Evolutionary conservation across 257 asterid species (phyloP).

Genomic region (Echites panduratus): DNA sequence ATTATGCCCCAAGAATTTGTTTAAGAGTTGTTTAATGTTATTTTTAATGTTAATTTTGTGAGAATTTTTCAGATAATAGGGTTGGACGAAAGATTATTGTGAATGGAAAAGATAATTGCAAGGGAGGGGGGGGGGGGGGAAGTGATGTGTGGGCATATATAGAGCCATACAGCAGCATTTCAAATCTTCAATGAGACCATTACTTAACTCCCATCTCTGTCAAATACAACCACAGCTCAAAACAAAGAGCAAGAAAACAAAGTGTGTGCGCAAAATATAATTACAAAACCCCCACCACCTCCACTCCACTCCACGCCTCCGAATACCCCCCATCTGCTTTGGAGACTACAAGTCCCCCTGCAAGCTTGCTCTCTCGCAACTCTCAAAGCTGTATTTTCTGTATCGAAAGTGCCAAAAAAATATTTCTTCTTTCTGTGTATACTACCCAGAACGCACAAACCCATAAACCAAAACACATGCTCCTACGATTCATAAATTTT

Average conservation of each 20-base stretch:
- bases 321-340: constrained; percentile 28
- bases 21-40: too few relatives aligned
- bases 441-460: constrained; percentile 13
- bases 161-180: constrained; percentile 9
- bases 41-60: too few relatives aligned
- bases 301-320: background rate
- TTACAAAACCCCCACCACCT: constrained; percentile 3
- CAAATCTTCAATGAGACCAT: constrained; percentile 14
- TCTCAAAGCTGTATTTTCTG: constrained; percentile 54
- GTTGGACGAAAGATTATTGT: too few relatives aligned
- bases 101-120: too few relatives aligned
- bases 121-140: too few relatives aligned
- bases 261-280: constrained; percentile 20
- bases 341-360: constrained; percentile 44
- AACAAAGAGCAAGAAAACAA: constrained; percentile 30
- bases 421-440: constrained; percentile 19
- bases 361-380: constrained; percentile 38
- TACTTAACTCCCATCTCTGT: constrained; percentile 14
- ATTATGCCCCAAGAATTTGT: too few relatives aligned
- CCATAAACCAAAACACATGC: constrained; percentile 42
- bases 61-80: too few relatives aligned
- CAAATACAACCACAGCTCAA: constrained; percentile 31
- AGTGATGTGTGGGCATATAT: too few relatives aligned
- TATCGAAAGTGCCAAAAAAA: constrained; percentile 21
- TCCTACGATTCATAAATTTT: constrained; percentile 12